Conservation (phyloP, 345 rosid genomes). For the Boechera stricta region DNA sequence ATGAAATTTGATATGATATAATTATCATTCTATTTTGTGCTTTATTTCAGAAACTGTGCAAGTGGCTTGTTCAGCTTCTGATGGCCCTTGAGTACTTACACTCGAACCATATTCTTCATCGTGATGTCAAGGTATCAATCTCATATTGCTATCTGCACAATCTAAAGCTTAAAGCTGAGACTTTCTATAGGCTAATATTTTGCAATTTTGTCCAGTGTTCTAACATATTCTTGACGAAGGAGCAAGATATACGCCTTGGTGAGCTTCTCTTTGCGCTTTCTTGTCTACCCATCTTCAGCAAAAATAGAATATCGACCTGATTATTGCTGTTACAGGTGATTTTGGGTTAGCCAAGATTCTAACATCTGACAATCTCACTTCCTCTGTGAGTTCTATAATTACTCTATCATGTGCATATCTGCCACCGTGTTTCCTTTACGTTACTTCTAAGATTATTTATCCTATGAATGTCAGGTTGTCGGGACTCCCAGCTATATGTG, state of each 20-base stretch:
- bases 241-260: slow-evolving; percentile 83
- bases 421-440: slow-evolving; percentile 9
- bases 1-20: background rate
- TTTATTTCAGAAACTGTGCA: slow-evolving; percentile 72
- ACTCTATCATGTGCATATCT: slow-evolving; percentile 6
- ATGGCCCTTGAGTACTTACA: slow-evolving; percentile 95
- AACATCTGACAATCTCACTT: slow-evolving; percentile 88
- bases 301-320: slow-evolving; percentile 6
- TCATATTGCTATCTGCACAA: background rate
- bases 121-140: slow-evolving; percentile 84
- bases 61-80: slow-evolving; percentile 90
- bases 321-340: slow-evolving; percentile 65
- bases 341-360: slow-evolving; percentile 92
- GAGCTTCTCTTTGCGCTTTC: slow-evolving; percentile 36
- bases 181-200: slow-evolving; percentile 10
- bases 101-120: slow-evolving; percentile 81
- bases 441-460: slow-evolving; percentile 21
- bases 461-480: slow-evolving; percentile 66
- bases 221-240: slow-evolving; percentile 86
- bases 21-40: background rate
- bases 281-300: slow-evolving; percentile 23
- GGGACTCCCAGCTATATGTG: slow-evolving; percentile 99
- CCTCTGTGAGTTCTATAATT: slow-evolving; percentile 65
- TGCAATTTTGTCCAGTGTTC: slow-evolving; percentile 65
- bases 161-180: slow-evolving; percentile 1